Percentiles rank a stretch among this genome's conserved stretches.
These are phyloP conservation scores for Ailanthus altissimus DNA, from an alignment of 345 rosid genomes.

Conservation along the genomic window DNA sequence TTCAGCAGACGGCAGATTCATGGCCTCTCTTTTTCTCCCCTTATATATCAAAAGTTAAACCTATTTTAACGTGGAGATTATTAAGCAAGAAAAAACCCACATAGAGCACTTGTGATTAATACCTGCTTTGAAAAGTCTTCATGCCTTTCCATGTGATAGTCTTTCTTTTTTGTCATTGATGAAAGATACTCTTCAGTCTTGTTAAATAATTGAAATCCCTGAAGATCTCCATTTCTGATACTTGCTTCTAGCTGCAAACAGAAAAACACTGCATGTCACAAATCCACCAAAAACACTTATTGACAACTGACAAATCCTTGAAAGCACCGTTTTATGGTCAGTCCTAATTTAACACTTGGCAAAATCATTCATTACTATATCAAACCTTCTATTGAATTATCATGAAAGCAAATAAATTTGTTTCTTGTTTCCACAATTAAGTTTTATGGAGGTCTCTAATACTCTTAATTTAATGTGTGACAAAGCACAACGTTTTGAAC, in stretches of 20 bases:
- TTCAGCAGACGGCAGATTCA: slow-evolving; percentile 43
- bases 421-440: neutral
- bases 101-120: neutral
- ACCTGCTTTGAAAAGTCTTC: slow-evolving; percentile 42
- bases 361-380: neutral
- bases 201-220: slow-evolving; percentile 56
- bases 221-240: slow-evolving; percentile 77
- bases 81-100: slow-evolving; percentile 1
- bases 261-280: neutral
- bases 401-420: neutral
- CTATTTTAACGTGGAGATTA: neutral
- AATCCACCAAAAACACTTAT: neutral
- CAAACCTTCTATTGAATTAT: neutral
- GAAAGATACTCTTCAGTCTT: slow-evolving; percentile 41
- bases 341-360: neutral
- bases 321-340: neutral
- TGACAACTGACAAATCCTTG: neutral
- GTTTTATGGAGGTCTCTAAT: neutral
- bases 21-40: slow-evolving; percentile 34
- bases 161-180: slow-evolving; percentile 32
- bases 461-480: neutral
- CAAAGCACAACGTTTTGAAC: neutral
- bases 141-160: slow-evolving; percentile 27
- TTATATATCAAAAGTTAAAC: slow-evolving; percentile 23
- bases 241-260: slow-evolving; percentile 74